phyloP scores from a whole-genome alignment of 2,329 filamentous ascomycete genomes.

The Knufia fluminis region DNA sequence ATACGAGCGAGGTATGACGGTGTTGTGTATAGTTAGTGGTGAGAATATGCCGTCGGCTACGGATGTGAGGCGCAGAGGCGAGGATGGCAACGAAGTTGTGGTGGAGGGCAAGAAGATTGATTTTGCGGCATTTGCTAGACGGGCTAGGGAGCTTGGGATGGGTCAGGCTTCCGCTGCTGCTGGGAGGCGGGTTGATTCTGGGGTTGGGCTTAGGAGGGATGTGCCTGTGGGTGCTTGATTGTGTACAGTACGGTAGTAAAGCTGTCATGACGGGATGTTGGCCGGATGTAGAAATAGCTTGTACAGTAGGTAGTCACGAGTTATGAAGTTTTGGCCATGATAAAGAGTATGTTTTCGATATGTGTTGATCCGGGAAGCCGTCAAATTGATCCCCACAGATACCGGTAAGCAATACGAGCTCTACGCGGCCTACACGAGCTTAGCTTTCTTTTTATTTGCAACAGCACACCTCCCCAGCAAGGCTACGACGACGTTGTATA shows the following conservation, averaged over 20 bases:
- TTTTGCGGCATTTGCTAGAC: conserved; percentile 29
- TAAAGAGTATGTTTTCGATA: too few relatives aligned
- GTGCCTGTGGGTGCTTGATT: conserved; percentile 2
- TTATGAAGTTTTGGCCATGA: neutral
- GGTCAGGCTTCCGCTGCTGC: conserved; percentile 8
- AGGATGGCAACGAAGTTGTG: conserved; percentile 22
- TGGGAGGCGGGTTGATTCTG: conserved; percentile 7
- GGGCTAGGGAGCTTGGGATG: conserved; percentile 27
- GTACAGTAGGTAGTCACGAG: neutral
- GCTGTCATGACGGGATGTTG: too few relatives aligned
- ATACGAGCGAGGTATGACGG: conserved; percentile 84
- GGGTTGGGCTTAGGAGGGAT: neutral
- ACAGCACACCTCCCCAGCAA: too few relatives aligned
- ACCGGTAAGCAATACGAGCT: too few relatives aligned
- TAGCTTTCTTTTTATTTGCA: too few relatives aligned
- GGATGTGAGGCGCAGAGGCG: conserved; percentile 10
- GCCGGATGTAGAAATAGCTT: neutral
- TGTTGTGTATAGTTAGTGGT: conserved; percentile 87
- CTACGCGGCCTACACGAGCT: too few relatives aligned
- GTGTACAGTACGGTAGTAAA: too few relatives aligned
- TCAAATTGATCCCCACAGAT: too few relatives aligned
- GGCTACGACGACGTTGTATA: too few relatives aligned
- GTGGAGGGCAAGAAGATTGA: conserved; percentile 27
- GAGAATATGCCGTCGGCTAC: conserved; percentile 45
- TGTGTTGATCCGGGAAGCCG: too few relatives aligned